Base-by-base conservation (phyloP, 2,329 filamentous ascomycete species). In the Trichophyton simii region DNA sequence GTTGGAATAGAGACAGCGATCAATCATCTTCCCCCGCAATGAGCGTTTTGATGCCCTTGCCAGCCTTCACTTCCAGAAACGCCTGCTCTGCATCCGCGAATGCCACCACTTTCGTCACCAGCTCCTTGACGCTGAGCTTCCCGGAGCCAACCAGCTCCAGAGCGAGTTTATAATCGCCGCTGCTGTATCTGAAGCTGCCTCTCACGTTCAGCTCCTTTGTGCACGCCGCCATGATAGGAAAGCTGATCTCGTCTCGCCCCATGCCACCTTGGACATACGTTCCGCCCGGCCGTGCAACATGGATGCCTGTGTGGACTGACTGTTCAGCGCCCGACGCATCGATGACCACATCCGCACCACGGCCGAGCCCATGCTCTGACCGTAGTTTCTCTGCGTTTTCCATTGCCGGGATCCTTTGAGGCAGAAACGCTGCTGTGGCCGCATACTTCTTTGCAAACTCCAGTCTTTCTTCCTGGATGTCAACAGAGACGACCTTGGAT, bases 191-290 rank as follows among this genome's bases (percentile, higher is more conserved):
- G 81, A 97, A 97, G 65, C 87, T 91, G 22, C 92, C 92, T 71
- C 87, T 88, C 55, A 88, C 82, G 9, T 86, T 95, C 59, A 96
- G 80, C 79, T 97, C 92, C 78, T 96, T 96, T 58, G 86, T 81
- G 73, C 91, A 95, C 71, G 95, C 80, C 3, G 88, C 87, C 83
- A 92, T 88, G 72, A 97, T 95, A 59, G 92, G 92, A 78, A 96
- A 96, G 7, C 76, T 88, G 73, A 96, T 91, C 70, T 96, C 89
- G 44, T 84, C 75, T 72, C 87, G 88, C 70, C 92, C 92, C 90
- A 96, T 95, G 61, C 91, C 91, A 63, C 86, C 89, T 77, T 95
- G 90, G 7, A 95, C 86, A 68, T 89, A 92, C 15, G 82, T 86
- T 36, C 89, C 89, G 61, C 89, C 89, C 55, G 79, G 79, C 65